Evolutionary conservation across 2,329 filamentous ascomycete genomes (phyloP).

Genomic region (Laburnicola sp.): DNA sequence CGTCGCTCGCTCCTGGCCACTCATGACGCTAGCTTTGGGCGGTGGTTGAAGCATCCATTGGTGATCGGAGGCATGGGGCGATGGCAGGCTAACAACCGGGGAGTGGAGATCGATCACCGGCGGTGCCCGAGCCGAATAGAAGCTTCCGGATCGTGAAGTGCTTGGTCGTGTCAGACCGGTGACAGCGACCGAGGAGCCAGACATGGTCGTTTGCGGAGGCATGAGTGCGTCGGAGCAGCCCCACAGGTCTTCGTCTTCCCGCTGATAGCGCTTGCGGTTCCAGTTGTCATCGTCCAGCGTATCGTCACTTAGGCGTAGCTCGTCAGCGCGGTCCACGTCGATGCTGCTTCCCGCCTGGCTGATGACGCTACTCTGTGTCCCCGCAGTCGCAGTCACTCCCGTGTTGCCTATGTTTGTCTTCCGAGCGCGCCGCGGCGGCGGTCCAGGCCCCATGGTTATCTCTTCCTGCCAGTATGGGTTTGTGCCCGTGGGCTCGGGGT

Average conservation of each 20-base stretch:
- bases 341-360: constrained; percentile 52
- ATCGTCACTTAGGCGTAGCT: constrained; percentile 39
- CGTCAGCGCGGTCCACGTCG: constrained; percentile 28
- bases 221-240: constrained; percentile 58
- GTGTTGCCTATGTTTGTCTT: constrained; percentile 59
- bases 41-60: constrained; percentile 93
- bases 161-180: constrained; percentile 33
- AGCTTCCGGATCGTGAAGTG: constrained; percentile 39
- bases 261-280: constrained; percentile 79
- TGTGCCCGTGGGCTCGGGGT: constrained; percentile 80
- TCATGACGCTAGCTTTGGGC: constrained; percentile 88
- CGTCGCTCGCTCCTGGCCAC: constrained; percentile 71
- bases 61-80: constrained; percentile 68
- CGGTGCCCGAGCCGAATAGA: constrained; percentile 56
- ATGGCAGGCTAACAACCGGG: constrained; percentile 77
- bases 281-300: constrained; percentile 58
- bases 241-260: constrained; percentile 88
- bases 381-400: constrained; percentile 62
- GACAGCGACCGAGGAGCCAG: constrained; percentile 38
- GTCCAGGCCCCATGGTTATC: constrained; percentile 76
- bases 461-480: constrained; percentile 90
- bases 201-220: constrained; percentile 37
- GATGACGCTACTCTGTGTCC: constrained; percentile 51
- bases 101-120: constrained; percentile 86
- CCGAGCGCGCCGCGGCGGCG: constrained; percentile 63